Conservation (phyloP, 306 rosid species). For the Pterocarpus santalinus region DNA sequence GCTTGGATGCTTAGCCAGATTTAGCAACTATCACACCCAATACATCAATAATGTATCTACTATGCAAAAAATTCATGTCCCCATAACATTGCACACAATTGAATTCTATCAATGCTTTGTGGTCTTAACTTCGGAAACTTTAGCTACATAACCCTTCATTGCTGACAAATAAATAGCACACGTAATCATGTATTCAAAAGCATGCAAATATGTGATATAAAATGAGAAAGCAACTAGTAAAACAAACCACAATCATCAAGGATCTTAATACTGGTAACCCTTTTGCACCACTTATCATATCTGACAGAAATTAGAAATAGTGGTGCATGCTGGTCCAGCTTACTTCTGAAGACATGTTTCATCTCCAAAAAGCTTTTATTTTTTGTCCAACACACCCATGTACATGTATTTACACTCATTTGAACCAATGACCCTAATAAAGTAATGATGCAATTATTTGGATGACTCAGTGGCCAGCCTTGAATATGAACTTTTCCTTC, state of each 20-base stretch:
- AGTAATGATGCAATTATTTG: neutral
- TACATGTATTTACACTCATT: conserved; percentile 46
- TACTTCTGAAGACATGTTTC: conserved; percentile 12
- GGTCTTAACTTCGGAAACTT: neutral
- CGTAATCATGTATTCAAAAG: conserved; percentile 8
- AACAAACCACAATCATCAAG: conserved; percentile 16
- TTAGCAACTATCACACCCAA: conserved; percentile 29
- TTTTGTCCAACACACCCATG: conserved; percentile 9
- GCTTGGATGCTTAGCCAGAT: conserved; percentile 26
- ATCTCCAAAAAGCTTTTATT: conserved; percentile 33
- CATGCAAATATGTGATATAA: conserved; percentile 9
- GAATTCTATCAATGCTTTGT: neutral
- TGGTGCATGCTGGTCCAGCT: conserved; percentile 25
- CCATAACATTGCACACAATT: neutral
- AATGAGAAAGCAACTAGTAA: conserved; percentile 13
- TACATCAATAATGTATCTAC: conserved; percentile 24
- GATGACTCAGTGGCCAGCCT: neutral
- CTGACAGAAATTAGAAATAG: neutral
- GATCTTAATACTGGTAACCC: neutral
- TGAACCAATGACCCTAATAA: conserved; percentile 10
- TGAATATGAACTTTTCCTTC: conserved; percentile 13
- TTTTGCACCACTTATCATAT: neutral
- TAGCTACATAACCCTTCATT: neutral
- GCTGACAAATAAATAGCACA: conserved; percentile 19
- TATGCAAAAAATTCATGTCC: neutral